A percentile compares a stretch with the other conserved stretches of the same genome.
These are phyloP conservation scores for Eucalyptus cloeziana DNA, from an alignment of 345 rosid genomes.

Conservation along the genomic window DNA sequence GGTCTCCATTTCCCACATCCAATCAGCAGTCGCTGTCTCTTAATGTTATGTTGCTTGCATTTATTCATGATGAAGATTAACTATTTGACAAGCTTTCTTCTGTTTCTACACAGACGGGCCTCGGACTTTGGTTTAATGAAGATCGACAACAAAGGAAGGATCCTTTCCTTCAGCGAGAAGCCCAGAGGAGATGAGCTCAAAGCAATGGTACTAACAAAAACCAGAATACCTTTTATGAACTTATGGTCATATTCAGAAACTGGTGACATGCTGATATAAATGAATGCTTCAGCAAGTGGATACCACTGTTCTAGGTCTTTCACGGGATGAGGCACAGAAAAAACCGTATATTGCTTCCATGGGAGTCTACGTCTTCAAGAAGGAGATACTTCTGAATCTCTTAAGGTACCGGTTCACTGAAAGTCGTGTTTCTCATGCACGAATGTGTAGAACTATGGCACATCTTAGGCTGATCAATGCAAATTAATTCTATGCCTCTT, in stretches of 20 bases:
- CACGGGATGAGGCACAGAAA: slow-evolving; percentile 64
- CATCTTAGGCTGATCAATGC: background rate
- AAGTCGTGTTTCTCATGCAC: background rate
- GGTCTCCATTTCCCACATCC: background rate
- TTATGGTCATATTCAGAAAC: background rate
- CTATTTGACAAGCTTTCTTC: background rate
- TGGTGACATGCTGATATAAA: background rate
- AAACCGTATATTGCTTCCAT: slow-evolving; percentile 96
- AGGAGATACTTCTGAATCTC: slow-evolving; percentile 85
- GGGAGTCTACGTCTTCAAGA: slow-evolving; percentile 96
- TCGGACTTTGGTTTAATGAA: slow-evolving; percentile 97
- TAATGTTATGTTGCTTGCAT: background rate
- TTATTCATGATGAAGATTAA: background rate
- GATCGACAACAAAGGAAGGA: slow-evolving; percentile 80
- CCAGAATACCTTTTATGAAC: background rate
- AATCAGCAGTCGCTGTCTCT: background rate
- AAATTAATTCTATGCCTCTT: background rate
- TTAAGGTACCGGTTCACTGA: slow-evolving; percentile 43
- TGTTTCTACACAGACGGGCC: slow-evolving; percentile 67
- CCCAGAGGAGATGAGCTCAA: slow-evolving; percentile 75
- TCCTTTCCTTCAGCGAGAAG: slow-evolving; percentile 84
- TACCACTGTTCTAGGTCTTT: slow-evolving; percentile 76
- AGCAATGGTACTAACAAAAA: slow-evolving; percentile 49
- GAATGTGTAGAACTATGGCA: background rate
- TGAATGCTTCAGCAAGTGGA: slow-evolving; percentile 56